phyloP scores from a whole-genome alignment of 2,329 filamentous ascomycete species.

The Diaporthe nobilis region DNA sequence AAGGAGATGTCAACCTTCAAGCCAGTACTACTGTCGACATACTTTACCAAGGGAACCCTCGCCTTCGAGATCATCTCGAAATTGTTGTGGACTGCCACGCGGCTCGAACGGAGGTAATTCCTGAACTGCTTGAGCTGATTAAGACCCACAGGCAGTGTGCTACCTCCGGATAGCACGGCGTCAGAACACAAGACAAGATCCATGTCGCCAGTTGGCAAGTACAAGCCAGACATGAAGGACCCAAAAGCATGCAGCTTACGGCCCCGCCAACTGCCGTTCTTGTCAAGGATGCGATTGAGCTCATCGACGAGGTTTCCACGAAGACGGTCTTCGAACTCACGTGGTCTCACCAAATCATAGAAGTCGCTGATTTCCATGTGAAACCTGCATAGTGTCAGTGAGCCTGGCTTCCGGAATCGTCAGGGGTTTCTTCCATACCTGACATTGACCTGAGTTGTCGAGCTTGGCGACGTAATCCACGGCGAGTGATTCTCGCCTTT shows the following conservation, averaged over 20 bases:
- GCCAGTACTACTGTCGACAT: constrained; percentile 81
- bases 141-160: constrained; percentile 59
- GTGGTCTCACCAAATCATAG: constrained; percentile 85
- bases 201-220: constrained; percentile 85
- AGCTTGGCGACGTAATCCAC: constrained; percentile 73
- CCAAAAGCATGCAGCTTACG: constrained; percentile 82
- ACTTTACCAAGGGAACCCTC: constrained; percentile 94
- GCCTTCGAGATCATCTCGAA: constrained; percentile 80
- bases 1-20: constrained; percentile 95
- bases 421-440: constrained; percentile 24
- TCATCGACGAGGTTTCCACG: constrained; percentile 80
- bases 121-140: constrained; percentile 74
- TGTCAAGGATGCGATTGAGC: constrained; percentile 70
- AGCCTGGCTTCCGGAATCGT: constrained; percentile 38
- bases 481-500: constrained; percentile 66
- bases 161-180: constrained; percentile 68
- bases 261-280: constrained; percentile 16
- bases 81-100: constrained; percentile 70
- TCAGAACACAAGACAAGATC: constrained; percentile 84
- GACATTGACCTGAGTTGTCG: constrained; percentile 55
- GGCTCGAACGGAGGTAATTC: constrained; percentile 67
- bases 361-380: constrained; percentile 94
- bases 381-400: constrained; percentile 66
- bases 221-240: constrained; percentile 90
- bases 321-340: constrained; percentile 81